phyloP scores from a whole-genome alignment of 1,284 basidiomycete species.

The Hypsizygus ulmarius region DNA sequence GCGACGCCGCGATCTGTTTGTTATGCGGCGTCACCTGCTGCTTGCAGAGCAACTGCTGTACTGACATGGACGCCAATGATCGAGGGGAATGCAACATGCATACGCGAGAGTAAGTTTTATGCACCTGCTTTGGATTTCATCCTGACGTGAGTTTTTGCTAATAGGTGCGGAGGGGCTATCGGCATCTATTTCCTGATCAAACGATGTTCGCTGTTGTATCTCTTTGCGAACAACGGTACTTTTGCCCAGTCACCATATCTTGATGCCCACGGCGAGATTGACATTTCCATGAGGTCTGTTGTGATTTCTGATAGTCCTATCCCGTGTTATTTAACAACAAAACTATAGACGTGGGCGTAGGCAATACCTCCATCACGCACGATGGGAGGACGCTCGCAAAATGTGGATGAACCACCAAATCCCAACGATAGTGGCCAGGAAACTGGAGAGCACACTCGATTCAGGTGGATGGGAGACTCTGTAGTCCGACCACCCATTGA shows the following conservation, averaged over 20 bases:
- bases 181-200: conserved; percentile 93
- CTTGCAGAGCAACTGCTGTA: conserved; percentile 92
- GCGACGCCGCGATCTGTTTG: conserved; percentile 89
- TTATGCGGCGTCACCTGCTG: conserved; percentile 90
- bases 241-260: conserved; percentile 91
- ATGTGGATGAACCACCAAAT: conserved; percentile 89
- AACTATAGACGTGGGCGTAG: conserved; percentile 72
- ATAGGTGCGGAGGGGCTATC: conserved; percentile 85
- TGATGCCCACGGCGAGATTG: conserved; percentile 93
- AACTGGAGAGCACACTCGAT: conserved; percentile 87
- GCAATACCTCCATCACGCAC: conserved; percentile 82
- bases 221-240: conserved; percentile 87
- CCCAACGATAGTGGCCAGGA: conserved; percentile 87
- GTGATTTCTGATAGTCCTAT: conserved; percentile 4
- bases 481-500: not conserved
- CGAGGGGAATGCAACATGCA: conserved; percentile 94
- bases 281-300: conserved; percentile 84
- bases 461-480: conserved; percentile 92
- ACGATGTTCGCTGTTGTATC: conserved; percentile 88
- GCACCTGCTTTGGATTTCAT: conserved; percentile 5
- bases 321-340: conserved; percentile 5
- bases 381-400: conserved; percentile 92
- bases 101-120: conserved; percentile 76
- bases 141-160: conserved; percentile 11
- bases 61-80: conserved; percentile 61